A percentile compares a stretch with the other conserved stretches of the same genome.
Evolutionary conservation across 805 yeast genomes (phyloP).

Genomic region (Metschnikowia orientalis): DNA sequence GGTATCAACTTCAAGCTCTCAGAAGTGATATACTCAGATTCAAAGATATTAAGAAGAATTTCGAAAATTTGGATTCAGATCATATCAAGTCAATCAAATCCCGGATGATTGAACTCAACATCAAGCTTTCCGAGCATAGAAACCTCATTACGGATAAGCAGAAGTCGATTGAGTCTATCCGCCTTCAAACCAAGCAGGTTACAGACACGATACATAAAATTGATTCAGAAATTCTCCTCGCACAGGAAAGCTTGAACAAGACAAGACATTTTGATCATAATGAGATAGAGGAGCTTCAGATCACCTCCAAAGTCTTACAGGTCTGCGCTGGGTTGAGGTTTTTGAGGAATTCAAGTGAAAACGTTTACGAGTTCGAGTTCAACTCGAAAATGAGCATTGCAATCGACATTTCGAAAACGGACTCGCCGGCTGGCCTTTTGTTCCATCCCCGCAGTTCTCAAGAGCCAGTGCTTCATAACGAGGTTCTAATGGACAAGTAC

Average conservation of each 20-base stretch:
- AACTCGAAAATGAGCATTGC: constrained; percentile 9
- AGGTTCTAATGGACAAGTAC: constrained; percentile 15
- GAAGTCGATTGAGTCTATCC: constrained; percentile 9
- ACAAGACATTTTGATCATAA: constrained; percentile 10
- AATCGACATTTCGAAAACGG: constrained; percentile 9
- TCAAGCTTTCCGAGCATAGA: constrained; percentile 13
- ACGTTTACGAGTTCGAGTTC: constrained; percentile 12
- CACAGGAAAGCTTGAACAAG: constrained; percentile 9
- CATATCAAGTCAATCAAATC: constrained; percentile 11
- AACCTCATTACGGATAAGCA: constrained; percentile 14
- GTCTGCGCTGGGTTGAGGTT: constrained; percentile 23
- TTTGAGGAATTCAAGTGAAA: constrained; percentile 5
- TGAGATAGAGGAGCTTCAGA: constrained; percentile 13
- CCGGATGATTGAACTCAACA: constrained; percentile 15
- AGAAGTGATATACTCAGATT: constrained; percentile 18
- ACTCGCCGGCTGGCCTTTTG: constrained; percentile 7
- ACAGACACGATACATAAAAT: constrained; percentile 17
- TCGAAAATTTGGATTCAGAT: constrained; percentile 16
- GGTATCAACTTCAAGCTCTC: constrained; percentile 9
- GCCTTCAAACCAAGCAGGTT: constrained; percentile 7
- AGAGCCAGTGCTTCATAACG: constrained; percentile 14
- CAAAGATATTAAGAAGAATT: constrained; percentile 15
- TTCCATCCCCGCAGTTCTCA: constrained; percentile 4
- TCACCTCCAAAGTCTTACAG: constrained; percentile 25
- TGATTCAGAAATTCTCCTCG: constrained; percentile 18